These are phyloP conservation scores for Linaria vulgaris DNA, from an alignment of 257 asterid genomes.

Conservation along the genomic window DNA sequence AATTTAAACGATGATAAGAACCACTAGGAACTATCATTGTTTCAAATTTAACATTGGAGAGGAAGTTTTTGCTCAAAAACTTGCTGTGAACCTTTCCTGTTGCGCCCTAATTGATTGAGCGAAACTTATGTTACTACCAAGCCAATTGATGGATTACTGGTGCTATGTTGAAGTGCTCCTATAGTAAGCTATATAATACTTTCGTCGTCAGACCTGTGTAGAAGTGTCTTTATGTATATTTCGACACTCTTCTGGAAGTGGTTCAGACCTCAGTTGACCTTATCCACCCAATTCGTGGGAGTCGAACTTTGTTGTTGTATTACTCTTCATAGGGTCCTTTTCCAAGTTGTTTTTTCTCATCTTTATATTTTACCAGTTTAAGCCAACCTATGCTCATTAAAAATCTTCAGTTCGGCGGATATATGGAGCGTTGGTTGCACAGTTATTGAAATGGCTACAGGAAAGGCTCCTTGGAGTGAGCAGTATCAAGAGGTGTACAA, in stretches of 20 bases:
- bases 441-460: slow-evolving; percentile 98
- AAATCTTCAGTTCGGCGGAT: slow-evolving; percentile 83
- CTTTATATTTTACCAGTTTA: slow-evolving; percentile 16
- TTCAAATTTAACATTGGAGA: slow-evolving; percentile 10
- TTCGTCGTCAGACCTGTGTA: not conserved
- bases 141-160: not conserved
- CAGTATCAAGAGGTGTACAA: slow-evolving; percentile 84
- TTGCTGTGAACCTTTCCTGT: not conserved
- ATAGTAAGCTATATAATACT: not conserved
- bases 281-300: no score
- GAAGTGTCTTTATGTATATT: not conserved
- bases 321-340: not conserved
- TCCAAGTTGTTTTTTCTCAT: slow-evolving; percentile 1
- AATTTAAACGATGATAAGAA: slow-evolving; percentile 7
- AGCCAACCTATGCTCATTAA: slow-evolving; percentile 22
- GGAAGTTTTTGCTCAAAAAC: slow-evolving; percentile 1
- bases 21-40: slow-evolving; percentile 4
- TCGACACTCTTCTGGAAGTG: not conserved
- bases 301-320: no score
- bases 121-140: slow-evolving; percentile 10
- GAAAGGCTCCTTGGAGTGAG: slow-evolving; percentile 99
- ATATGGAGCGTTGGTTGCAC: slow-evolving; percentile 99
- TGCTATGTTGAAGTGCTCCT: not conserved
- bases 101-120: slow-evolving; percentile 9
- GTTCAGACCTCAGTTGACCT: no score